Base-by-base conservation (phyloP, 306 rosid species). In the Vachellia collinsii region DNA sequence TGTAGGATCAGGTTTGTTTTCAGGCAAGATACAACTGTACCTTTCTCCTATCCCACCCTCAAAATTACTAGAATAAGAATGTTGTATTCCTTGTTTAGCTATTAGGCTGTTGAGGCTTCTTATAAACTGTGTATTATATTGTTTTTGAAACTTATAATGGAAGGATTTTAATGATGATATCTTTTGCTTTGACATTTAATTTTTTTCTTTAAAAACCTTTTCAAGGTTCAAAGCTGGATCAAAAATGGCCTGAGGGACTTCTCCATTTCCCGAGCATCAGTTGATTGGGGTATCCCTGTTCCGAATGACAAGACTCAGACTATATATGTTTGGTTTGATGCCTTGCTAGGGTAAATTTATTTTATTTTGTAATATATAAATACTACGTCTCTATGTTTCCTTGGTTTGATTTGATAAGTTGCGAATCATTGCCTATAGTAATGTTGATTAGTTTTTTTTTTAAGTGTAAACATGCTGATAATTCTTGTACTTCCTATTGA, bases 241-340 rank as follows among this genome's bases (percentile, higher is more conserved):
- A 90, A 83, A 88, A 83, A 91, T 82, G 98, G 99, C 83, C 85
- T 95, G 70, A 87, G 87, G 75, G 99, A 95, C 88, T 95, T 95
- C 74, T 95, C 99, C 77, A 90, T 95, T 83, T 95, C 99, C 44
- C 92, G 99, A 80, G 92, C 99, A 88, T 87, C 93, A 12, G 99
- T 95, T 71, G 99, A 93, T 74, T 95, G 98, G 99, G 98, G 99
- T 76, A 93, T 95, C 83, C 98, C 97, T 34, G 90, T 95, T 78
- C 99, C 99, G 22, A 85, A 92, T 81, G 99, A 95, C 87, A 75
- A 83, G 83, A 88, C 82, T 79, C 99, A 95, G 82, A 95, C 98
- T 38, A 89, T 95, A 78, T 93, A 95, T 70, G 99, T 95, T 79
- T 95, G 99, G 99, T 95, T 95, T 87, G 99, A 95, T 87, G 99